These are phyloP conservation scores for Kluyveromyces sp. DNA, from an alignment of 1,139 yeast species.

Conservation along the genomic window DNA sequence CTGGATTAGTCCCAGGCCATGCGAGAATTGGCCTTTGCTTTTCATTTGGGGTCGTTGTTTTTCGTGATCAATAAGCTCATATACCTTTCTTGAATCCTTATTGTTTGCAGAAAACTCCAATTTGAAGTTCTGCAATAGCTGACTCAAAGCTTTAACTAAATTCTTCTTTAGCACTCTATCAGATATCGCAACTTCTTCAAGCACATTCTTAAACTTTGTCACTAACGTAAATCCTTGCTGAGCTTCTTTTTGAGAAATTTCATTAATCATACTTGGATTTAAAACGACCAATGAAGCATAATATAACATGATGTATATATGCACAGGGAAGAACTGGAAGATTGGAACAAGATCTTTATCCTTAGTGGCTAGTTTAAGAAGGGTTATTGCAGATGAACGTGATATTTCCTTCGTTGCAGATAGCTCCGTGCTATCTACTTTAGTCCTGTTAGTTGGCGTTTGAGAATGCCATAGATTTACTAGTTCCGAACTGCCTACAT, in stretches of 20 bases:
- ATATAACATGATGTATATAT: constrained; percentile 62
- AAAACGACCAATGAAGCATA: constrained; percentile 55
- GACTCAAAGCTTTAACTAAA: constrained; percentile 40
- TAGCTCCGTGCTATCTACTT: constrained; percentile 1
- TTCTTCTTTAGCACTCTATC: constrained; percentile 48
- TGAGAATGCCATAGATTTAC: constrained; percentile 7
- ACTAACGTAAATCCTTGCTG: constrained; percentile 27
- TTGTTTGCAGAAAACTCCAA: constrained; percentile 10
- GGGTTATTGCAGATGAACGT: constrained; percentile 55
- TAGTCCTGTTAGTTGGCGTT: background rate
- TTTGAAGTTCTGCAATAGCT: constrained; percentile 35
- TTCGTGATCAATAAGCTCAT: constrained; percentile 16
- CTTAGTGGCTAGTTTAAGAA: constrained; percentile 48
- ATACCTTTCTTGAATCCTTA: constrained; percentile 16
- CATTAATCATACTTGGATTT: constrained; percentile 31
- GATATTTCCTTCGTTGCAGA: constrained; percentile 42
- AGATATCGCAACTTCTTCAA: constrained; percentile 43
- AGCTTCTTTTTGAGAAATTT: constrained; percentile 7
- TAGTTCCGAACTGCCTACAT: constrained; percentile 24
- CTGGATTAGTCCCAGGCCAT: constrained; percentile 65
- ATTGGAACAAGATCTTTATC: constrained; percentile 54
- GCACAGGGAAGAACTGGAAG: constrained; percentile 59
- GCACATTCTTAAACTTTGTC: constrained; percentile 36
- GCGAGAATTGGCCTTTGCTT: constrained; percentile 36
- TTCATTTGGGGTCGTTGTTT: constrained; percentile 7